These are phyloP conservation scores for Apophysomyces ossiformis DNA, from an alignment of 371 early-diverging fungal species.

Conservation along the genomic window DNA sequence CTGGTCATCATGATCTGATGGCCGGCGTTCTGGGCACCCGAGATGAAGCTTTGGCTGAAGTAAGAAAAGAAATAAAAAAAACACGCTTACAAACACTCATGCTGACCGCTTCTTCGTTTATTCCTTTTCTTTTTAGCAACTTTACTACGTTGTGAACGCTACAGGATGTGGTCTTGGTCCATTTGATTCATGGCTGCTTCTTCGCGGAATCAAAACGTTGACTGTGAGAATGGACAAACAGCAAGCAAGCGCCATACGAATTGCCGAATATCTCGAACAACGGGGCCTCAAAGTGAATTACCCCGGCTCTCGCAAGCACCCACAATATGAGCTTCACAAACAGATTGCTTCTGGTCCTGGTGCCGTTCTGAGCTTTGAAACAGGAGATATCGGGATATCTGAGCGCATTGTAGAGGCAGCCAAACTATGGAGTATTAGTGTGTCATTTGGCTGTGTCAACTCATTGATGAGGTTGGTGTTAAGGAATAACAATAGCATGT, in stretches of 20 bases:
- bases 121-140: constrained; percentile 32
- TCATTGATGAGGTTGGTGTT: constrained; percentile 83
- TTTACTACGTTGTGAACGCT: constrained; percentile 89
- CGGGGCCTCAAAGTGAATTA: constrained; percentile 85
- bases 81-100: not conserved
- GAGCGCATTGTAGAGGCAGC: constrained; percentile 86
- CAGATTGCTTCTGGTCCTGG: constrained; percentile 87
- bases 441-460: constrained; percentile 97
- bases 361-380: constrained; percentile 93
- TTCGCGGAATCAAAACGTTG: constrained; percentile 90
- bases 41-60: constrained; percentile 70
- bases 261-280: constrained; percentile 82
- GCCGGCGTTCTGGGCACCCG: constrained; percentile 86
- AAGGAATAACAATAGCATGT: no score
- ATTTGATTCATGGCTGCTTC: constrained; percentile 86
- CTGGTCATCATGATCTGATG: constrained; percentile 94
- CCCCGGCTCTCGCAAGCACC: constrained; percentile 88
- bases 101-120: not conserved
- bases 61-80: constrained; percentile 29
- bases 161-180: constrained; percentile 90
- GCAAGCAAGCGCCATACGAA: constrained; percentile 72
- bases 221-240: constrained; percentile 89
- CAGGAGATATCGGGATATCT: constrained; percentile 83
- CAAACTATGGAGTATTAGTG: constrained; percentile 89
- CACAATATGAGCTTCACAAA: constrained; percentile 85